A percentile compares a stretch with the other conserved stretches of the same genome.
phyloP scores from a whole-genome alignment of 495 filamentous ascomycete species.

The Xanthoparmelia taractica region DNA sequence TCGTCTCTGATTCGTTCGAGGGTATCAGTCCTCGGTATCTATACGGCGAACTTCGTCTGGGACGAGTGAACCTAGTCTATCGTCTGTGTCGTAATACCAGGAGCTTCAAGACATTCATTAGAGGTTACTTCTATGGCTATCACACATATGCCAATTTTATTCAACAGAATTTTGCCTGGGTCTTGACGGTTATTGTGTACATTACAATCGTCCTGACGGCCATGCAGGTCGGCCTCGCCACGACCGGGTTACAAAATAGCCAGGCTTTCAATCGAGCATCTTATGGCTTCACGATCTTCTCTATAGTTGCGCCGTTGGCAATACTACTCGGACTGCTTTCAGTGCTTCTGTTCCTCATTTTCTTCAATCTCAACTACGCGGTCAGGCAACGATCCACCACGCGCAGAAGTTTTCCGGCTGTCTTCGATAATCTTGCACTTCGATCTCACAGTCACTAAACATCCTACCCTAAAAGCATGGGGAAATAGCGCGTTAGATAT shows the following conservation, averaged over 20 bases:
- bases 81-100: conserved; percentile 4
- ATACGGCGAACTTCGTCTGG: conserved; percentile 39
- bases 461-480: background rate
- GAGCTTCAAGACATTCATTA: conserved; percentile 3
- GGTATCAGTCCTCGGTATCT: conserved; percentile 32
- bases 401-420: background rate
- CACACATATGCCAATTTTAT: conserved; percentile 34
- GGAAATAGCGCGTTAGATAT: background rate
- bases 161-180: conserved; percentile 39
- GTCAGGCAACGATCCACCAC: background rate
- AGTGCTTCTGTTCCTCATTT: background rate
- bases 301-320: conserved; percentile 30
- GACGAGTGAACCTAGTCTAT: conserved; percentile 35
- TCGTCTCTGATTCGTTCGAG: background rate
- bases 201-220: conserved; percentile 48
- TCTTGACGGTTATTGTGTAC: conserved; percentile 42
- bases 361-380: background rate
- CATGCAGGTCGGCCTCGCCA: conserved; percentile 52
- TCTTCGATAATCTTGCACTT: background rate
- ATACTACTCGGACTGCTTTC: background rate
- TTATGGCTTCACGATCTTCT: conserved; percentile 50
- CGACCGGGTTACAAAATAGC: conserved; percentile 32
- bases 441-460: background rate
- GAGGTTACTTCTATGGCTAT: conserved; percentile 29
- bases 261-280: conserved; percentile 39